Base-by-base conservation (phyloP, 495 filamentous ascomycete genomes). In the Choiromyces venosus region DNA sequence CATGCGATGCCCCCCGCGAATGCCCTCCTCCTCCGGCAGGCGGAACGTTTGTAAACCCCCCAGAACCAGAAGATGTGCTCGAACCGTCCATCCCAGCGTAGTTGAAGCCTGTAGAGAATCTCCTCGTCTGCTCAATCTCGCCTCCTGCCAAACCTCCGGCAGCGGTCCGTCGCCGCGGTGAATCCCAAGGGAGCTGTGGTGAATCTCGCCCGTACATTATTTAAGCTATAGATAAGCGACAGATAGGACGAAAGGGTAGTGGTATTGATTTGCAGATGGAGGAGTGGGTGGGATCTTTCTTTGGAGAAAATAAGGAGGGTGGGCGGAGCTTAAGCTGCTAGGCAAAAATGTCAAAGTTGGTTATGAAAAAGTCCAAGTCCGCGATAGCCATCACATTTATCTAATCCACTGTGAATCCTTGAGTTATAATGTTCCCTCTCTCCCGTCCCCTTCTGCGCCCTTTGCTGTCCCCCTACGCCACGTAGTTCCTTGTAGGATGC, bases 331-430 rank as follows among this genome's bases (percentile, higher is more conserved):
- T 61, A 73, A 77, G 69, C 75, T 77, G 74, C 70, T 77, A 77
- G 68, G 75, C 75, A 77, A 77, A 77, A 39, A 77, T 77, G 42
- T 73, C 74, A 39, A 77, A 74, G 75, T 77, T 77, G 69, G 76
- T 74, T 77, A 77, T 77, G 33, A 77, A 61, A 61, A 61, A 77
- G 66, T 77, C 66, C 74, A 76, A 70, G 70, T 77, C 75, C 72
- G 75, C 66, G 75, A 77, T 65, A 77, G 75, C 75, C 75, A 77
- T 77, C 75, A 77, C 75, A 77, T 77, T 77, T 77, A 77, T 77
- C 61, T 77, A 77, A 73, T 73, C 75, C 75, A 73, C 75, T 72
- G 37, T 69, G 72, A 69, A 69, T 61, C 37, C 69, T 76, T 69
- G 65, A 73, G 37, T 73, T 56, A 33, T 69, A 69, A 66, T 40